These are phyloP conservation scores for Salix arbutifolia DNA, from an alignment of 345 rosid species.

Conservation along the genomic window DNA sequence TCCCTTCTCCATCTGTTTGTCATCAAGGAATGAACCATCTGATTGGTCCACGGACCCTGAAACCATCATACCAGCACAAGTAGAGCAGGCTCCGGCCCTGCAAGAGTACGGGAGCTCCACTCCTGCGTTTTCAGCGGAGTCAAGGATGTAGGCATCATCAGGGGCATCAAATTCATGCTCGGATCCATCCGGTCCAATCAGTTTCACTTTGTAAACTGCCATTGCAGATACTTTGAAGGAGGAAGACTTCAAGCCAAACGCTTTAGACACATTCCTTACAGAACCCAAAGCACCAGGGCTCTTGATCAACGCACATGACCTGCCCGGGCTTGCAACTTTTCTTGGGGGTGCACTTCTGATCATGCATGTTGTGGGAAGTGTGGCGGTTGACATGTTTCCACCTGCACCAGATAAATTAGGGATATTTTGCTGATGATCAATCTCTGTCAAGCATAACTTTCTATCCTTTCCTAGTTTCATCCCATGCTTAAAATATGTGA, in stretches of 20 bases:
- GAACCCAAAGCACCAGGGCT: constrained; percentile 22
- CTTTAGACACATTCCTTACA: constrained; percentile 18
- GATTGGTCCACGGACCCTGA: constrained; percentile 18
- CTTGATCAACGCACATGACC: constrained; percentile 16
- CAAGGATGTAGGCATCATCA: constrained; percentile 24
- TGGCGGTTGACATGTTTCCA: constrained; percentile 34
- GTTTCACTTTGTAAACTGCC: constrained; percentile 25
- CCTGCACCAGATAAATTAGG: constrained; percentile 9
- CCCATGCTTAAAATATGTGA: neutral
- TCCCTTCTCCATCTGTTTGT: constrained; percentile 18
- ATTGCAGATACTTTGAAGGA: constrained; percentile 33
- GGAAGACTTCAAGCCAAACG: constrained; percentile 36
- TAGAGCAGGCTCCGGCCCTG: constrained; percentile 29
- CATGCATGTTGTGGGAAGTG: constrained; percentile 31
- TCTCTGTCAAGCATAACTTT: neutral
- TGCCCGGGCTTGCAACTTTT: neutral
- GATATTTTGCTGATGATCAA: neutral
- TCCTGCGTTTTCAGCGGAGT: constrained; percentile 27
- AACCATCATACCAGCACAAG: constrained; percentile 27
- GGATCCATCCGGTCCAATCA: constrained; percentile 17
- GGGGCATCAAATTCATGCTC: constrained; percentile 26
- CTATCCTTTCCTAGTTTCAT: neutral
- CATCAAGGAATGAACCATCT: constrained; percentile 26
- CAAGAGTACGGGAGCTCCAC: constrained; percentile 29
- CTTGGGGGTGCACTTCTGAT: constrained; percentile 11